Evolutionary conservation across 2,329 filamentous ascomycete species (phyloP).

Genomic region (Hypoxylon sp.): DNA sequence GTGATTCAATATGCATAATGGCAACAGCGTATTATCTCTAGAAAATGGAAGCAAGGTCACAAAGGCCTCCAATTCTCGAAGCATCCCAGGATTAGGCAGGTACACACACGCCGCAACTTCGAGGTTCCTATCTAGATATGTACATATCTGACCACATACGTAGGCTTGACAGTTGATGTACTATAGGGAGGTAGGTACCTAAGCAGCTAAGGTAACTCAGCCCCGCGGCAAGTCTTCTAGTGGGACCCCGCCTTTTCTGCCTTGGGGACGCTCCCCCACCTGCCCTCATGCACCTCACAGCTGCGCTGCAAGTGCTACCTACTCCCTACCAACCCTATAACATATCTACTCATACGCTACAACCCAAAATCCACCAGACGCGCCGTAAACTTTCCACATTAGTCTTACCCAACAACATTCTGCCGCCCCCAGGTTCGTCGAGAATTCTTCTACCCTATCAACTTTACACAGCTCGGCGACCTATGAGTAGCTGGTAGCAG

Average conservation of each 20-base stretch:
- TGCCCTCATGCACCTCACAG: constrained; percentile 38
- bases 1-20: background rate
- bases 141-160: too few relatives aligned
- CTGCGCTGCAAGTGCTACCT: constrained; percentile 39
- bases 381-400: constrained; percentile 25
- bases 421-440: background rate
- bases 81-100: background rate
- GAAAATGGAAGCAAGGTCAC: background rate
- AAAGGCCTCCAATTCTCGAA: background rate
- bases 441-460: constrained; percentile 3
- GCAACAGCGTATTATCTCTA: background rate
- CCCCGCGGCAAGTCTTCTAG: constrained; percentile 21
- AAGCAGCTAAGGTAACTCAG: background rate
- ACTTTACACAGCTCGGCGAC: constrained; percentile 1
- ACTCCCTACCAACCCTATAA: constrained; percentile 12
- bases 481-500: constrained; percentile 43
- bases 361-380: constrained; percentile 37
- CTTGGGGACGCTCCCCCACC: constrained; percentile 34
- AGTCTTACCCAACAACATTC: constrained; percentile 16
- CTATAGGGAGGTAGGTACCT: too few relatives aligned
- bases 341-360: constrained; percentile 21
- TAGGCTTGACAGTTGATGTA: too few relatives aligned
- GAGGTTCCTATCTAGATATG: background rate
- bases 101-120: background rate
- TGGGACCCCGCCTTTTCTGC: constrained; percentile 39